phyloP scores from a whole-genome alignment of 768 basidiomycete genomes.

The Dictyophora rubrovolvata region DNA sequence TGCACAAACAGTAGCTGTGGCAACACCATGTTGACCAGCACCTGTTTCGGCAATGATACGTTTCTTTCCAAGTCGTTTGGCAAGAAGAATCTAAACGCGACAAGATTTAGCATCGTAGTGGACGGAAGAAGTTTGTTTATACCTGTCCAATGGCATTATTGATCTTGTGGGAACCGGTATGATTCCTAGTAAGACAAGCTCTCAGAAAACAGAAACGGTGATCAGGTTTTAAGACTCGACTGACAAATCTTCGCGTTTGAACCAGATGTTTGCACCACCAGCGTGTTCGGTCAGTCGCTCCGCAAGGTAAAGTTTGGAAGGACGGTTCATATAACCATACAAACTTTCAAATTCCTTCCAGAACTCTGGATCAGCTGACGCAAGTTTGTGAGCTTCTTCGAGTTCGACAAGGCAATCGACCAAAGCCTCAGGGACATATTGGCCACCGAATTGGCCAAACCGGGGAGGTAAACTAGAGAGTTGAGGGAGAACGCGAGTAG shows the following conservation, averaged over 20 bases:
- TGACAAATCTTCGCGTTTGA: conserved; percentile 90
- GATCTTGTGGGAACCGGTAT: conserved; percentile 98
- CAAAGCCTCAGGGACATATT: conserved; percentile 95
- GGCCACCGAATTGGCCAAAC: conserved; percentile 94
- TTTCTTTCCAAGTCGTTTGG: conserved; percentile 88
- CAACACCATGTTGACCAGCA: conserved; percentile 97
- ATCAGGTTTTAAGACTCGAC: conserved; percentile 17
- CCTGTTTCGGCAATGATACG: conserved; percentile 99
- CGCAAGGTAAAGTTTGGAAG: conserved; percentile 84
- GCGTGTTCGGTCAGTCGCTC: conserved; percentile 82
- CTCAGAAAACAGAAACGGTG: neutral
- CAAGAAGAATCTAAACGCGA: conserved; percentile 71
- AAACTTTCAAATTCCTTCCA: conserved; percentile 84
- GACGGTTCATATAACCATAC: conserved; percentile 92
- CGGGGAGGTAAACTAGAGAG: conserved; percentile 55
- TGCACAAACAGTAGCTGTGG: conserved; percentile 96
- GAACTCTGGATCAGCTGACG: conserved; percentile 81
- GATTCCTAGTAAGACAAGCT: conserved; percentile 49
- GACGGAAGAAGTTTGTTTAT: conserved; percentile 13
- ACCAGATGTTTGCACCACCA: conserved; percentile 93
- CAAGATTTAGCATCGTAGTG: neutral
- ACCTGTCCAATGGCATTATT: conserved; percentile 98
- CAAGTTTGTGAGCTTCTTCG: conserved; percentile 81
- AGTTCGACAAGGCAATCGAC: conserved; percentile 87
- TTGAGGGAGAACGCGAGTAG: conserved; percentile 24